phyloP scores from a whole-genome alignment of 1,284 basidiomycete species.

The Cryptococcus sp. region DNA sequence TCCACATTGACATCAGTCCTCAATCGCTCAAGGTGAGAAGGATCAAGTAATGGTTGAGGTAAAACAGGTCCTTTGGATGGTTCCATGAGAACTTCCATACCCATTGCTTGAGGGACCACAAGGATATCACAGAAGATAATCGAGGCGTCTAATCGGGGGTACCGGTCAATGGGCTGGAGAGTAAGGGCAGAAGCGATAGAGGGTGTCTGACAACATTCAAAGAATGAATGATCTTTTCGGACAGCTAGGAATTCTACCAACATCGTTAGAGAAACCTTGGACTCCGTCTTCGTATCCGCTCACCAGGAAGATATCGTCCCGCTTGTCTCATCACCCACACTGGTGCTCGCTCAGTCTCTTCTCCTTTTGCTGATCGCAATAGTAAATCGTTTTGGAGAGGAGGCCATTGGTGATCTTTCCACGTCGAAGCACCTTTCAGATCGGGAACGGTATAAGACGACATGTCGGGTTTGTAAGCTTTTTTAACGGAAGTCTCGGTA shows the following conservation, averaged over 20 bases:
- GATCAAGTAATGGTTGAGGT: conserved; percentile 72
- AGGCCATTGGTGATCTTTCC: conserved; percentile 55
- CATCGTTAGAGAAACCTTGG: neutral
- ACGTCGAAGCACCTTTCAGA: conserved; percentile 20
- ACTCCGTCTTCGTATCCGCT: conserved; percentile 16
- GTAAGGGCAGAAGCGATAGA: conserved; percentile 79
- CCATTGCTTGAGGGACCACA: conserved; percentile 91
- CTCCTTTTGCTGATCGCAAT: conserved; percentile 79
- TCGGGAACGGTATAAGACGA: conserved; percentile 19
- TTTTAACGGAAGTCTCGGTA: too few relatives aligned
- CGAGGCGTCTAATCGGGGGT: conserved; percentile 77
- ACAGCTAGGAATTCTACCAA: conserved; percentile 75
- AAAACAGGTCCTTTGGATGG: conserved; percentile 71
- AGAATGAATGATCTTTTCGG: conserved; percentile 80
- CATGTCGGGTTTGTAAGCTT: neutral
- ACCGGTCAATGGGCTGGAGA: conserved; percentile 84
- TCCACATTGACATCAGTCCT: conserved; percentile 64
- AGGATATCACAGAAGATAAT: conserved; percentile 98
- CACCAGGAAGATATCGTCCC: conserved; percentile 89
- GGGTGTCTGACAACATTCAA: conserved; percentile 86
- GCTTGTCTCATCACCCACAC: conserved; percentile 99
- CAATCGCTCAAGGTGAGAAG: conserved; percentile 65
- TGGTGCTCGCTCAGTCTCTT: conserved; percentile 84
- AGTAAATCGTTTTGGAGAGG: conserved; percentile 83
- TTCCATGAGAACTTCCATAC: conserved; percentile 89